Percentiles rank a stretch among this genome's conserved stretches.
Conservation (phyloP, 2,329 filamentous ascomycete species). For the Beauveria asiatica region DNA sequence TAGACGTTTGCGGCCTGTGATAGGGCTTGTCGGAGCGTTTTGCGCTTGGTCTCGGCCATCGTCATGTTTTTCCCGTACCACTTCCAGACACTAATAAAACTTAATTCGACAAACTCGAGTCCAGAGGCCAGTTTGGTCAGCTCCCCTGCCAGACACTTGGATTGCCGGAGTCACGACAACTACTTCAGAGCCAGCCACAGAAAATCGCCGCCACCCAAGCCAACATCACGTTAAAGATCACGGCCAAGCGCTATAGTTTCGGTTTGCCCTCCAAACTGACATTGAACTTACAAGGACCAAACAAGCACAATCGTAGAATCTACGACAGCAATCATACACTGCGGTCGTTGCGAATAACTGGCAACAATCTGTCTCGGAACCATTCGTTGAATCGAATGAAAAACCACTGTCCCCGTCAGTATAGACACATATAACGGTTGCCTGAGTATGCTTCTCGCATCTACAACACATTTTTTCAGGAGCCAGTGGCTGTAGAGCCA, state of each 20-base stretch:
- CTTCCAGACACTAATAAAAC: neutral
- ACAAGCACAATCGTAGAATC: neutral
- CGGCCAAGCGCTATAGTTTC: neutral
- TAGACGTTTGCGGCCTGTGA: neutral
- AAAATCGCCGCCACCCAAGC: neutral
- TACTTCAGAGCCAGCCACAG: neutral
- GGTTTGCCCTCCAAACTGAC: neutral
- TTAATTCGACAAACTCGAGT: neutral
- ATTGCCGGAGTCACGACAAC: neutral
- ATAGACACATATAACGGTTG: too few relatives aligned
- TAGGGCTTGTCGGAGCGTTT: neutral
- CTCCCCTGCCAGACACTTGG: neutral
- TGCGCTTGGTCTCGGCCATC: neutral
- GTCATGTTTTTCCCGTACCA: neutral
- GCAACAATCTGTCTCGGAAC: neutral
- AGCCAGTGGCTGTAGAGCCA: neutral
- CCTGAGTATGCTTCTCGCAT: neutral
- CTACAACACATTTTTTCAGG: neutral
- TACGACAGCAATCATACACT: neutral
- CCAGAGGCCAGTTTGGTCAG: neutral
- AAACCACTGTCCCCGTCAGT: too few relatives aligned
- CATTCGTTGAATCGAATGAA: too few relatives aligned
- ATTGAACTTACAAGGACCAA: neutral
- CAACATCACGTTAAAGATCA: neutral
- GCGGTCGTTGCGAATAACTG: neutral